phyloP scores from a whole-genome alignment of 208 protist genomes.

The Trypanosoma scelopori region DNA sequence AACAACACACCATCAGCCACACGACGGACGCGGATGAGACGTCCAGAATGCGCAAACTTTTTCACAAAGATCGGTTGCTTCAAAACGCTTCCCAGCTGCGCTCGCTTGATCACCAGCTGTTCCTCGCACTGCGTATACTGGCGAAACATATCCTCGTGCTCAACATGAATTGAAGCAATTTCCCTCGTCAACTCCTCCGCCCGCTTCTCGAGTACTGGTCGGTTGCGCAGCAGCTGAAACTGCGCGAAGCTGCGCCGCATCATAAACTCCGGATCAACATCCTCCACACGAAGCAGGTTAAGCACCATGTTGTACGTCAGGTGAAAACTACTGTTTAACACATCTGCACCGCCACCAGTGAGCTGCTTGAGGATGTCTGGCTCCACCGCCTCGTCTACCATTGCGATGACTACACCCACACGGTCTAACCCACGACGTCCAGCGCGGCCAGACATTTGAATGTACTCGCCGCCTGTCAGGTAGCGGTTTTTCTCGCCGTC shows the following conservation, averaged over 20 bases:
- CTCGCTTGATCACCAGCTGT: conserved; percentile 69
- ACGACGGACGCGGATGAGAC: conserved; percentile 88
- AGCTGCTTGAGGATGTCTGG: conserved; percentile 93
- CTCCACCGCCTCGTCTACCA: conserved; percentile 98
- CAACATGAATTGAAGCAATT: conserved; percentile 66
- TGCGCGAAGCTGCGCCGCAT: conserved; percentile 98
- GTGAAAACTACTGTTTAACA: conserved; percentile 96
- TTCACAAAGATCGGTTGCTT: conserved; percentile 90
- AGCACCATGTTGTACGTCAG: conserved; percentile 99
- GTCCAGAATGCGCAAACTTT: conserved; percentile 95
- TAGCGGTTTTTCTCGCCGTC: conserved; percentile 97
- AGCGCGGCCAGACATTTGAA: conserved; percentile 99
- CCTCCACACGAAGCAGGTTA: conserved; percentile 98
- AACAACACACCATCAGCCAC: conserved; percentile 67
- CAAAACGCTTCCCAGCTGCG: conserved; percentile 65
- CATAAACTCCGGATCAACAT: conserved; percentile 97
- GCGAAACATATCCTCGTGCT: conserved; percentile 76
- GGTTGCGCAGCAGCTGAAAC: conserved; percentile 93
- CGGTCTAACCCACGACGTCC: conserved; percentile 99
- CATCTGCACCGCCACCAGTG: conserved; percentile 92
- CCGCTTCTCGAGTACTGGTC: conserved; percentile 81
- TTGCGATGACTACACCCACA: conserved; percentile 98
- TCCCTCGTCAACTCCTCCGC: conserved; percentile 48
- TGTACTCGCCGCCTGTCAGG: conserved; percentile 98
- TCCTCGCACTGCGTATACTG: conserved; percentile 86